Conservation (phyloP, 2,329 filamentous ascomycete species). For the Phaeoacremonium minimum region DNA sequence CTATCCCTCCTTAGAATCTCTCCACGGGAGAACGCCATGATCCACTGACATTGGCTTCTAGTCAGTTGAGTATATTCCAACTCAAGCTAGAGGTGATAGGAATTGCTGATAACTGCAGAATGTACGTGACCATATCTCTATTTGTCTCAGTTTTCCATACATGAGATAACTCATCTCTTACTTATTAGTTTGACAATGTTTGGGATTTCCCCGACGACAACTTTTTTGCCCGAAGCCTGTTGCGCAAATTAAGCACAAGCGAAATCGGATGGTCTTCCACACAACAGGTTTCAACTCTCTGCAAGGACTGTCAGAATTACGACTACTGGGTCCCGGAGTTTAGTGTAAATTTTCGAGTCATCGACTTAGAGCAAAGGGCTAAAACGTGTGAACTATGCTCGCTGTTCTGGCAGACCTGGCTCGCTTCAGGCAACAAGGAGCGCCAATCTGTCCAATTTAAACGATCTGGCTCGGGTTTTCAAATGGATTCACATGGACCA, state of each 20-base stretch:
- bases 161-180: neutral
- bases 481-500: neutral
- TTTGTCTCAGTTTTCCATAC: no score
- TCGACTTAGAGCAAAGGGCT: neutral
- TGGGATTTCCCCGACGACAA: neutral
- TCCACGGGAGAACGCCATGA: neutral
- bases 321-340: no score
- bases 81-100: neutral
- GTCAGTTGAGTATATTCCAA: neutral
- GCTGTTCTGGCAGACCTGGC: neutral
- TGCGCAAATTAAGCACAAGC: no score
- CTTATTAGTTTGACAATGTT: neutral
- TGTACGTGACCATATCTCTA: neutral
- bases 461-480: neutral
- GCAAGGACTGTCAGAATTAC: neutral
- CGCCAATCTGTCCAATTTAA: neutral
- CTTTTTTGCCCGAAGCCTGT: neutral
- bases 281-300: neutral
- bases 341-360: no score
- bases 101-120: neutral
- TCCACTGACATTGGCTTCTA: neutral
- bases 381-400: constrained; percentile 3
- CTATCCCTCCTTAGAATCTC: neutral
- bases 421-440: neutral
- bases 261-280: neutral